Evolutionary conservation across 2,329 filamentous ascomycete genomes (phyloP), one percentile per base, ranked within the genome.

Genomic region (Aspergillus pseudotamarii): DNA sequence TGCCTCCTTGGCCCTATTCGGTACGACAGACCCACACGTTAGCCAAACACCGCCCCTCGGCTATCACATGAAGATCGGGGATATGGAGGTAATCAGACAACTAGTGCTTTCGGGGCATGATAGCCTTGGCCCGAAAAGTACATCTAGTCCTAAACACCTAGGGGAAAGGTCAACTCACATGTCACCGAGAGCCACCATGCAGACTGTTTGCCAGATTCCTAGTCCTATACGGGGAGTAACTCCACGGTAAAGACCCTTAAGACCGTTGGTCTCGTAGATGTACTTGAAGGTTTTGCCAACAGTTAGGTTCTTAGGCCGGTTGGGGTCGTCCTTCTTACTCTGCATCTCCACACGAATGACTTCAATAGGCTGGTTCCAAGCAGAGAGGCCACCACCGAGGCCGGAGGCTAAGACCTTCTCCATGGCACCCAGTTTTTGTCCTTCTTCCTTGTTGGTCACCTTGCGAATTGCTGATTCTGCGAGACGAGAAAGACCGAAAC

Each of bases 281-380:
- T 99, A 99, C 71, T 76, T 84, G 71, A 86, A 84, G 10, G 88
- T 85, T 75, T 93, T 97, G 72, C 89, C 92, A 67, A 99, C 95
- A 57, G 93, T 98, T 91, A 99, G 90, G 85, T 99, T 99, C 89
- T 97, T 97, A 72, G 95, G 95, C 58, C 95, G 91, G 85, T 98
- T 98, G 65, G 95, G 94, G 78, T 99, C 95, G 73, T 91, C 92
- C 73, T 91, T 97, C 89, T 97, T 98, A 84, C 92, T 96, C 89
- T 99, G 95, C 93, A 99, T 97, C 88, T 99, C 95, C 66, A 99
- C 94, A 69, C 95, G 93, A 79, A 99, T 97, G 78, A 99, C 95
- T 88, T 99, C 95, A 78, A 99, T 99, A 67, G 95, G 95, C 86
- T 99, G 95, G 83, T 99, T 99, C 95, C 95, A 99, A 69, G 95